Evolutionary conservation across 2,329 filamentous ascomycete genomes (phyloP), one percentile per base, ranked within the genome.

Genomic region (Trichoderma afroharzianum): DNA sequence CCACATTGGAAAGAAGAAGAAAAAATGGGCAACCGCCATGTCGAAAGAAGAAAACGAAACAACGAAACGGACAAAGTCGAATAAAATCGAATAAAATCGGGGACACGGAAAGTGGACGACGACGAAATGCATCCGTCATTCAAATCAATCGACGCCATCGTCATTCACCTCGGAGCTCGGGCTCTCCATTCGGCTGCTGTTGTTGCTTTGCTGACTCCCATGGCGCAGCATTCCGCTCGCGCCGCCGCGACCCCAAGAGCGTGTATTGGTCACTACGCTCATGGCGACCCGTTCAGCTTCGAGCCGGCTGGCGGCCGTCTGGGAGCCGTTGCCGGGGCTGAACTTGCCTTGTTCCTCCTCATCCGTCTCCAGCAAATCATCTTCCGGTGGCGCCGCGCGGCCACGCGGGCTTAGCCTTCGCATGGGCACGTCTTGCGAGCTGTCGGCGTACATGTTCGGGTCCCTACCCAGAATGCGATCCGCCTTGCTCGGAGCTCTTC

Each of bases 381-480:
- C 80, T 32, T 84, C 83, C 33, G 43, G 85, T 74, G 57, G 26
- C 66, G 57, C 36, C 14, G 81, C 82, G 63, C 81, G 81, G 14
- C 86, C 86, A 12, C 81, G 79, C 1, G 82, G 81, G 73, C 82
- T 87, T 15, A 88, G 81, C 3, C 84, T 83, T 28, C 81, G 82
- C 82, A 88, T 81, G 1, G 83, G 81, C 62, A 85, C 80, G 36
- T 81, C 78, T 32, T 82, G 78, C 63, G 83, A 81, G 55, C 81
- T 81, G 74, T 90, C 87, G 11, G 81, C 84, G 74, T 89, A 89
- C 15, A 87, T 78, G 74, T 84, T 86, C 12, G 87, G 87, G 71
- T 88, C 87, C 5, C 88, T 85, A 43, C 88, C 88, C 2, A 90
- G 82, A 2, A 90, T 81, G 33, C 87, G 84, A 75, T 90, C 88